These are phyloP conservation scores for Zygoascus bituminiphila DNA, from an alignment of 805 yeast species.

Conservation along the genomic window DNA sequence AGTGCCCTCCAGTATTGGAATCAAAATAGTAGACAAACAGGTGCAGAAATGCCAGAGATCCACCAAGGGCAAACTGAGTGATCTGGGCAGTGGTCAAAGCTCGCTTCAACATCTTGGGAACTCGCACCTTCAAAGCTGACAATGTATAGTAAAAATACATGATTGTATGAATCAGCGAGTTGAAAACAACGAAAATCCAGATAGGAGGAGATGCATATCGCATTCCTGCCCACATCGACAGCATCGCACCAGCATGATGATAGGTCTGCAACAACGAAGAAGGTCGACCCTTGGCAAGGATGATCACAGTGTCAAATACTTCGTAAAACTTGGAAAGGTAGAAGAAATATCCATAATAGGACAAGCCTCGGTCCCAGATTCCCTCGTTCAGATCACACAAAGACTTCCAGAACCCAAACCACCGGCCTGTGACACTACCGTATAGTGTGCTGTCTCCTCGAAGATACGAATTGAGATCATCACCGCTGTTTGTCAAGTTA, in stretches of 20 bases:
- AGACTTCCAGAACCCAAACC: slow-evolving; percentile 39
- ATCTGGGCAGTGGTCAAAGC: slow-evolving; percentile 60
- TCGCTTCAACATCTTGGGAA: slow-evolving; percentile 51
- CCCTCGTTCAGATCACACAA: slow-evolving; percentile 55
- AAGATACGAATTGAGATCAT: neutral
- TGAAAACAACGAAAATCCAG: slow-evolving; percentile 74
- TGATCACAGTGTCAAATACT: slow-evolving; percentile 59
- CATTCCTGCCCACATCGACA: slow-evolving; percentile 75
- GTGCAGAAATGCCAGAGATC: slow-evolving; percentile 57
- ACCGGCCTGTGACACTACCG: slow-evolving; percentile 4
- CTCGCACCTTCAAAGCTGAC: slow-evolving; percentile 48
- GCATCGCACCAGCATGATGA: slow-evolving; percentile 74
- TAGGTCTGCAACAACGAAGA: slow-evolving; percentile 61
- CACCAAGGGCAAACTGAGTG: slow-evolving; percentile 60
- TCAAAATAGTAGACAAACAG: slow-evolving; percentile 54
- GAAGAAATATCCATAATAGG: slow-evolving; percentile 56
- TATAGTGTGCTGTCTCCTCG: slow-evolving; percentile 16
- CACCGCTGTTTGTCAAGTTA: slow-evolving; percentile 13
- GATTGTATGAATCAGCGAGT: slow-evolving; percentile 67
- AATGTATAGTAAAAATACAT: slow-evolving; percentile 66
- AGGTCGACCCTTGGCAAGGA: slow-evolving; percentile 58
- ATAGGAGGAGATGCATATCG: slow-evolving; percentile 65
- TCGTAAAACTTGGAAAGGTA: slow-evolving; percentile 66
- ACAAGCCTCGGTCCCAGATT: slow-evolving; percentile 46
- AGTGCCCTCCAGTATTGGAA: slow-evolving; percentile 33